Percentiles rank a stretch among this genome's conserved stretches.
phyloP scores from a whole-genome alignment of 768 basidiomycete species.

The Erythrobasidium yunnanense region DNA sequence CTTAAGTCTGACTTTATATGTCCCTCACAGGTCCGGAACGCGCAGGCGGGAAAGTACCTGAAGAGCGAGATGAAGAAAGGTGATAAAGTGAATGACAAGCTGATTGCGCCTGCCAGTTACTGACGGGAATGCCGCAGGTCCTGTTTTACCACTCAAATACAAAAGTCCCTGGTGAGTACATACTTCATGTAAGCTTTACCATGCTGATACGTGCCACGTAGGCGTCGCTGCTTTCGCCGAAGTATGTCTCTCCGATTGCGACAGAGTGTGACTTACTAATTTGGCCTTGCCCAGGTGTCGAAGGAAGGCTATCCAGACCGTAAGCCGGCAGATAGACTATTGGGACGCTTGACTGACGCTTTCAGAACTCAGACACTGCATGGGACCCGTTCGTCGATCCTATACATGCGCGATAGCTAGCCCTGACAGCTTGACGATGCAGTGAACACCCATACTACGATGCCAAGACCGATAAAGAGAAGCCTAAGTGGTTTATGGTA shows the following conservation, averaged over 20 bases:
- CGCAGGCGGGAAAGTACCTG: conserved; percentile 17
- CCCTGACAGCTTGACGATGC: background rate
- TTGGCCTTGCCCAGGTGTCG: conserved; percentile 47
- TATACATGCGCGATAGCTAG: background rate
- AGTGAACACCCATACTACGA: conserved; percentile 38
- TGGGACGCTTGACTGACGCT: background rate
- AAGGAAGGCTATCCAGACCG: conserved; percentile 84
- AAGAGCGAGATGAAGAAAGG: conserved; percentile 19
- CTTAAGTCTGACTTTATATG: too few species aligned
- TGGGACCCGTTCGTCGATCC: conserved; percentile 17
- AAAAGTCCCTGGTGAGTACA: conserved; percentile 15
- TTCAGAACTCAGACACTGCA: conserved; percentile 3
- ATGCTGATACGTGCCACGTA: background rate
- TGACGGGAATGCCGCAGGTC: background rate
- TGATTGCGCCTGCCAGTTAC: too few species aligned
- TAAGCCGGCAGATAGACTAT: conserved; percentile 40
- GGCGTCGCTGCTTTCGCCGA: conserved; percentile 20
- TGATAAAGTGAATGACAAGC: conserved; percentile 4
- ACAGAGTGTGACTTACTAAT: background rate
- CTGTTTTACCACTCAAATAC: conserved; percentile 26
- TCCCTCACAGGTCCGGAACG: too few species aligned
- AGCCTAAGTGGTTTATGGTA: conserved; percentile 91
- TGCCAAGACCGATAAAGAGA: conserved; percentile 57
- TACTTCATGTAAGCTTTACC: background rate
- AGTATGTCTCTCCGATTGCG: background rate